A percentile compares a stretch with the other conserved stretches of the same genome.
Conservation (phyloP, 2,329 filamentous ascomycete genomes). For the Aspergillaceae sp. region DNA sequence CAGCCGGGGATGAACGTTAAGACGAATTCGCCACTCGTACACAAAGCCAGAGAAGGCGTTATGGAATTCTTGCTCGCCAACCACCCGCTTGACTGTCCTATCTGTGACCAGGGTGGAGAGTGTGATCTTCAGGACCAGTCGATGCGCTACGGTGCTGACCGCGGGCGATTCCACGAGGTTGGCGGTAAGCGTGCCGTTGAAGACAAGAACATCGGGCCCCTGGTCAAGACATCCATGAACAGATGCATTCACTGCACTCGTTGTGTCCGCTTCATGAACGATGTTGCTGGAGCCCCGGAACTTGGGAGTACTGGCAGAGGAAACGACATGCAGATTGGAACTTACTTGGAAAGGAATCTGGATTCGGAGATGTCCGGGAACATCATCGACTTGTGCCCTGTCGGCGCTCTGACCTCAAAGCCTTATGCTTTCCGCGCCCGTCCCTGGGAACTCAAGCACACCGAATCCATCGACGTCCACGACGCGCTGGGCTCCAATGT, state of each 20-base stretch:
- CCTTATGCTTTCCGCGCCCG: constrained; percentile 95
- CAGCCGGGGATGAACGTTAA: constrained; percentile 99
- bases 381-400: constrained; percentile 95
- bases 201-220: constrained; percentile 97
- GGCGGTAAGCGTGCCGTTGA: constrained; percentile 95
- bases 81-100: constrained; percentile 89
- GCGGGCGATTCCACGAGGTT: constrained; percentile 93
- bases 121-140: constrained; percentile 99
- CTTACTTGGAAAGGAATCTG: constrained; percentile 88
- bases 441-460: constrained; percentile 95
- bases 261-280: constrained; percentile 95
- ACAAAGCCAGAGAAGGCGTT: constrained; percentile 96
- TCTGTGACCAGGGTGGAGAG: constrained; percentile 98
- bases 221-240: constrained; percentile 99
- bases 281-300: constrained; percentile 90
- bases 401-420: constrained; percentile 92
- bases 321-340: constrained; percentile 96
- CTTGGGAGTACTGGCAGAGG: constrained; percentile 90
- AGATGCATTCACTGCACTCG: constrained; percentile 98
- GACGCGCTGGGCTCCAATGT: constrained; percentile 92
- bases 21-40: constrained; percentile 89
- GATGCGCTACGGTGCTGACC: constrained; percentile 94
- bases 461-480: constrained; percentile 89
- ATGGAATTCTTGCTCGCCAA: constrained; percentile 98
- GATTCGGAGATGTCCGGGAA: constrained; percentile 94